A percentile compares a stretch with the other conserved stretches of the same genome.
Conservation (phyloP, 129 eudicot species). For the Deinandra increscens region DNA sequence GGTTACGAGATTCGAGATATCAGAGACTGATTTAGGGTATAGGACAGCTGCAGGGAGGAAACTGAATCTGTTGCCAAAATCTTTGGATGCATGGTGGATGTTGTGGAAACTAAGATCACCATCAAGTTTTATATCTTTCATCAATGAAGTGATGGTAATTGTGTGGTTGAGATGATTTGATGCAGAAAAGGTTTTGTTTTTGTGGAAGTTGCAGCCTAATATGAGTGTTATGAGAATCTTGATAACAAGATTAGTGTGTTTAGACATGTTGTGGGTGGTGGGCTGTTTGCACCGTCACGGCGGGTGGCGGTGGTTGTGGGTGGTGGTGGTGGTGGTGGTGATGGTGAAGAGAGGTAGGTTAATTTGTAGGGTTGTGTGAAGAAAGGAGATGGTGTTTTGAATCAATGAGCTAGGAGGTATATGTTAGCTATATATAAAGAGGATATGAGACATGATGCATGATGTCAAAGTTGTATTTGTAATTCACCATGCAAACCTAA, state of each 20-base stretch:
- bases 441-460: conserved; percentile 27
- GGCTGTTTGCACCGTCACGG: background rate
- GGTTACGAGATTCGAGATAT: conserved; percentile 55
- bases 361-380: conserved; percentile 8
- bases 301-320: background rate
- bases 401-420: conserved; percentile 26
- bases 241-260: conserved; percentile 35
- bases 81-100: conserved; percentile 66
- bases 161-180: conserved; percentile 34
- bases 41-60: conserved; percentile 70
- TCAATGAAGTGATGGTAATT: conserved; percentile 34
- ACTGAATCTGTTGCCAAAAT: conserved; percentile 76
- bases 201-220: conserved; percentile 38
- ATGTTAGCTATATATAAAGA: conserved; percentile 46
- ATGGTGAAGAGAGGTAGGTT: conserved; percentile 21
- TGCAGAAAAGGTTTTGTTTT: conserved; percentile 38
- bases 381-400: conserved; percentile 31
- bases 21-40: conserved; percentile 74
- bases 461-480: conserved; percentile 17
- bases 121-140: conserved; percentile 31
- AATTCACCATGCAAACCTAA: background rate
- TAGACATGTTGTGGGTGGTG: conserved; percentile 31
- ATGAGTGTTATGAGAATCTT: conserved; percentile 46
- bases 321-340: conserved; percentile 1
- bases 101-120: conserved; percentile 52